Base-by-base conservation (phyloP, 768 basidiomycete species). In the Agrocybe pediades region DNA sequence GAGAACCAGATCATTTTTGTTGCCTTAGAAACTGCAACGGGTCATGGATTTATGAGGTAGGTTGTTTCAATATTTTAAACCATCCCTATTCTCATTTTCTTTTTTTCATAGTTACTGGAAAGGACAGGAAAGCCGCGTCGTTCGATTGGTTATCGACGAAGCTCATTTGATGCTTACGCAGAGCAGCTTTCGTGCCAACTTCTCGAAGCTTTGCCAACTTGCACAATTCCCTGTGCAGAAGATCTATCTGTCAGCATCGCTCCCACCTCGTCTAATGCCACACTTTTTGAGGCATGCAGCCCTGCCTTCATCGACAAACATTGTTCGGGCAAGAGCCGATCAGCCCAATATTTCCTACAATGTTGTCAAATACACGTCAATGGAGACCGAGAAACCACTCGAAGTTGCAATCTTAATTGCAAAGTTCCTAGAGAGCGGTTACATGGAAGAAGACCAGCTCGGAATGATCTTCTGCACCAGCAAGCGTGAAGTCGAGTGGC, bases 161-260 rank as follows among this genome's bases (percentile, higher is more conserved):
- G 56, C 60, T 1, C 61, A 66, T 43, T 63, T 61, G 43, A 33
- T 56, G 0, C 30, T 64, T 2, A 51, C 51, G 5, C 20, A 21
- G 0, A 16, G 1, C 1, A 24, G 41, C 2, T 64, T 52, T 26
- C 45, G 60, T 1, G 3, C 20, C 0, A 7, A 53, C 6, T 64
- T 64, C 33, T 8, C 9, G 0, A 46, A 50, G 16, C 9, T 62
- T 2, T 39, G 41, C 1, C 19, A 39, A 2, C 49, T 66, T 0
- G 57, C 57, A 1, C 13, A 20, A 5, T 41, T 53, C 2, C 3
- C 8, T 0, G 42, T 59, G 0, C 65, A 60, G 17, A 62, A 58
- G 33, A 59, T 66, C 2, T 60, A 23, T 15, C 54, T 66, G 0
- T 62, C 65, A 19, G 65, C 62, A 1, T 54, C 62, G 6, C 43